Percentiles rank a stretch among this genome's conserved stretches.
These are phyloP conservation scores for Plantago elongata DNA, from an alignment of 257 asterid species.

Conservation along the genomic window DNA sequence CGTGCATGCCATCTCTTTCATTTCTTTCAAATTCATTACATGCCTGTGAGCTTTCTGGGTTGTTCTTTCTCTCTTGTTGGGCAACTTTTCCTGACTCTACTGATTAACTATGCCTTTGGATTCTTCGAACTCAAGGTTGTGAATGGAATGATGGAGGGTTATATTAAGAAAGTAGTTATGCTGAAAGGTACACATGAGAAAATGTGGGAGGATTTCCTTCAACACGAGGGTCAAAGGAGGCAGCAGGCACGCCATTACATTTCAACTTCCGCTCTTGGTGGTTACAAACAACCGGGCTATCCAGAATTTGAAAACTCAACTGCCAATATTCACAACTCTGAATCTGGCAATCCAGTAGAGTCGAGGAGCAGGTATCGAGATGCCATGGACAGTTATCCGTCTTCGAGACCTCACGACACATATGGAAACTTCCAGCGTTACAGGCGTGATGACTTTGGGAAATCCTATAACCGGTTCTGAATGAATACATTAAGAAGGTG, in stretches of 20 bases:
- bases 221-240: constrained; percentile 54
- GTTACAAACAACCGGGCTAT: constrained; percentile 46
- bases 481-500: constrained; percentile 46
- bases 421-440: constrained; percentile 64
- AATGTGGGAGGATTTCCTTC: constrained; percentile 87
- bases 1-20: not conserved
- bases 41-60: constrained; percentile 3
- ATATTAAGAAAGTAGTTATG: constrained; percentile 48
- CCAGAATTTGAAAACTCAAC: constrained; percentile 47
- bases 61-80: constrained; percentile 10
- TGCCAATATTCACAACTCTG: constrained; percentile 53
- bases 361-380: constrained; percentile 61
- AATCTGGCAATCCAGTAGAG: constrained; percentile 41
- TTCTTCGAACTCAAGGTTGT: constrained; percentile 49
- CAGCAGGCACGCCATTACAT: constrained; percentile 47
- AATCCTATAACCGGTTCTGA: constrained; percentile 62
- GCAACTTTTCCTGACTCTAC: constrained; percentile 7
- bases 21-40: not conserved
- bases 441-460: constrained; percentile 67
- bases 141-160: constrained; percentile 62
- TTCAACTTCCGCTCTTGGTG: constrained; percentile 50
- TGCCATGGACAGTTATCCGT: constrained; percentile 53
- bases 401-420: constrained; percentile 60
- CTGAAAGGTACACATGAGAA: constrained; percentile 65
- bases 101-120: constrained; percentile 16